Evolutionary conservation across 108 stramenopile species (phyloP).

Genomic region (Nitzschia inconspicua): DNA sequence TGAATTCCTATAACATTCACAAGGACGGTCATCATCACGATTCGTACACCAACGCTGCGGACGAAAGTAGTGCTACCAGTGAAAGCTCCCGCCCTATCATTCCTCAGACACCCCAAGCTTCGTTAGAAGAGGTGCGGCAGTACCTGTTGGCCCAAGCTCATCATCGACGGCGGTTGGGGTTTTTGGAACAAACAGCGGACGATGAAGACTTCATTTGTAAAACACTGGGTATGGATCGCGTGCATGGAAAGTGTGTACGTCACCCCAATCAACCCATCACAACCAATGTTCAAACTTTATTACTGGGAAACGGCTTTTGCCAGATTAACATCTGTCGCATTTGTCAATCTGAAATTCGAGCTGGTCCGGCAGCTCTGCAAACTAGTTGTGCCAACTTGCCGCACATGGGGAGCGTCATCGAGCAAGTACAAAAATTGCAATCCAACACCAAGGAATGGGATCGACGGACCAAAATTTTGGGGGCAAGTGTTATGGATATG

Average conservation of each 20-base stretch:
- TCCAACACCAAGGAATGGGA: slow-evolving; percentile 23
- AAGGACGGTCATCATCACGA: no score
- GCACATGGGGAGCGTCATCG: slow-evolving; percentile 15
- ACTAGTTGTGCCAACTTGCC: not conserved
- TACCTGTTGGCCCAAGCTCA: no score
- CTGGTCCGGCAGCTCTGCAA: not conserved
- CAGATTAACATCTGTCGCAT: slow-evolving; percentile 15
- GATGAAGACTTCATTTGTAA: slow-evolving; percentile 16
- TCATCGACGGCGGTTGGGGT: not conserved
- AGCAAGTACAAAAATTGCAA: slow-evolving; percentile 17
- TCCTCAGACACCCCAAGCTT: not conserved
- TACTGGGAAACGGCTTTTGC: no score
- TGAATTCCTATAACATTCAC: no score
- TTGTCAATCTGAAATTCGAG: slow-evolving; percentile 13
- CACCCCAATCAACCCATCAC: slow-evolving; percentile 25
- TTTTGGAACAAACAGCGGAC: not conserved
- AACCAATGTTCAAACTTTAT: not conserved
- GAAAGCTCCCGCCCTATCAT: not conserved
- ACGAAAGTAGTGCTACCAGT: not conserved
- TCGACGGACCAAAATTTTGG: slow-evolving; percentile 13
- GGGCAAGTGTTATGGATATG: no score
- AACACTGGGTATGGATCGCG: slow-evolving; percentile 10
- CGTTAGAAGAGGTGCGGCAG: not conserved
- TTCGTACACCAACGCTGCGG: no score
- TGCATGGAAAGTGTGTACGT: slow-evolving; percentile 14